phyloP scores from a whole-genome alignment of 116 monocot species.

The Iris pallida region DNA sequence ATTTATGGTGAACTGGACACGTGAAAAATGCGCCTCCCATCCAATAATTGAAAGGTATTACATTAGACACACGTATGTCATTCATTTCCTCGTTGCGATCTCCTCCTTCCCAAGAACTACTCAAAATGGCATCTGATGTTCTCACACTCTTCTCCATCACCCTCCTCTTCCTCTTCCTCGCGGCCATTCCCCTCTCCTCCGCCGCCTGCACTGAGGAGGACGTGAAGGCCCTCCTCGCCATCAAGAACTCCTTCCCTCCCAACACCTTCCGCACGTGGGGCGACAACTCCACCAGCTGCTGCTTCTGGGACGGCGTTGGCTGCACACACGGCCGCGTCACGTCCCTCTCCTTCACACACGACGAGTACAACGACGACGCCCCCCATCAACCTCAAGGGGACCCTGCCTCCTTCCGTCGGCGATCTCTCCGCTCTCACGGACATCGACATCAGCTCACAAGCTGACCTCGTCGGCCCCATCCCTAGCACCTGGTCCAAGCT shows the following conservation, averaged over 20 bases:
- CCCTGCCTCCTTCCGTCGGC: conserved; percentile 14
- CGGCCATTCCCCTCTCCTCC: not conserved
- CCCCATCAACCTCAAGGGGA: not conserved
- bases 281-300: not conserved
- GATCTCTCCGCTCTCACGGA: conserved; percentile 9
- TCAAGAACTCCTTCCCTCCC: not conserved
- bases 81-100: too few relatives aligned
- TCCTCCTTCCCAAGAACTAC: too few relatives aligned
- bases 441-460: not conserved
- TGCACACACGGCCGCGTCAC: not conserved
- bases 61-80: too few relatives aligned
- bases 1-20: too few relatives aligned
- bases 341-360: not conserved
- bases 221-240: not conserved
- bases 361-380: not conserved
- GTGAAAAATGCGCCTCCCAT: too few relatives aligned
- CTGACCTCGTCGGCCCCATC: conserved; percentile 15
- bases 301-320: not conserved
- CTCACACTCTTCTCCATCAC: not conserved
- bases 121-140: too few relatives aligned
- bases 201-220: not conserved
- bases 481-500: not conserved
- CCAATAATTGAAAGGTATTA: too few relatives aligned
- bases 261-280: not conserved
- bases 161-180: not conserved